Evolutionary conservation across 495 filamentous ascomycete genomes (phyloP).

Genomic region (Tuber indicum): DNA sequence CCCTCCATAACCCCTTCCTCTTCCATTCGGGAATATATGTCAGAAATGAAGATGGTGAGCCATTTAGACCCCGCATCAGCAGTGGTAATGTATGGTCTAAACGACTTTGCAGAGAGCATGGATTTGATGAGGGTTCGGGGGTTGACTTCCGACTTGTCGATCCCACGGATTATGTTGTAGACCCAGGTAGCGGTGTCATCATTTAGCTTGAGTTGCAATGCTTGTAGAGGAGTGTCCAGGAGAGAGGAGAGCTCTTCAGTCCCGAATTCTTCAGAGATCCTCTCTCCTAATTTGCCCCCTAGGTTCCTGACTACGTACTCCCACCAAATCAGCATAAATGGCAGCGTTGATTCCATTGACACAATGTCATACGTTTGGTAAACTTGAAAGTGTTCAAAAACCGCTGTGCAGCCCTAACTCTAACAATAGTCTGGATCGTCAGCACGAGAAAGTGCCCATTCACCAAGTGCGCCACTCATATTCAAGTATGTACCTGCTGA

Average conservation of each 20-base stretch:
- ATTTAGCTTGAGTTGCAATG: slow-evolving; percentile 70
- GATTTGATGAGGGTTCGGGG: slow-evolving; percentile 89
- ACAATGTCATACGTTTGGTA: slow-evolving; percentile 58
- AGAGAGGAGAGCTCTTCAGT: slow-evolving; percentile 77
- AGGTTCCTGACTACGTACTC: slow-evolving; percentile 60
- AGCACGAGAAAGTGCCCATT: neutral
- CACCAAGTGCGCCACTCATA: neutral
- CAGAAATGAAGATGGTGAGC: slow-evolving; percentile 85
- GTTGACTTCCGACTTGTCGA: slow-evolving; percentile 83
- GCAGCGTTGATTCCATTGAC: neutral
- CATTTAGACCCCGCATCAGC: slow-evolving; percentile 78
- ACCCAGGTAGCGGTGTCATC: slow-evolving; percentile 86
- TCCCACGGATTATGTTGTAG: slow-evolving; percentile 74
- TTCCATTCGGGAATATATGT: slow-evolving; percentile 82
- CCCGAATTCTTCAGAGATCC: slow-evolving; percentile 66
- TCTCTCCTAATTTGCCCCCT: slow-evolving; percentile 90
- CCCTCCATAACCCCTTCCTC: slow-evolving; percentile 90
- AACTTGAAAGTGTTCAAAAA: slow-evolving; percentile 86
- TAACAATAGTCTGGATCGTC: slow-evolving; percentile 59
- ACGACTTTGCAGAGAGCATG: slow-evolving; percentile 95
- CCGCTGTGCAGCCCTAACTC: slow-evolving; percentile 69
- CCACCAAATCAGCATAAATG: neutral
- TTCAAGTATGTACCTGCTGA: slow-evolving; percentile 51
- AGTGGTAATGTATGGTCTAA: slow-evolving; percentile 73
- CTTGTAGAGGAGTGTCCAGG: slow-evolving; percentile 63